Conservation (phyloP, 1,284 basidiomycete species). For the Sporisorium iseilematis-ciliati region DNA sequence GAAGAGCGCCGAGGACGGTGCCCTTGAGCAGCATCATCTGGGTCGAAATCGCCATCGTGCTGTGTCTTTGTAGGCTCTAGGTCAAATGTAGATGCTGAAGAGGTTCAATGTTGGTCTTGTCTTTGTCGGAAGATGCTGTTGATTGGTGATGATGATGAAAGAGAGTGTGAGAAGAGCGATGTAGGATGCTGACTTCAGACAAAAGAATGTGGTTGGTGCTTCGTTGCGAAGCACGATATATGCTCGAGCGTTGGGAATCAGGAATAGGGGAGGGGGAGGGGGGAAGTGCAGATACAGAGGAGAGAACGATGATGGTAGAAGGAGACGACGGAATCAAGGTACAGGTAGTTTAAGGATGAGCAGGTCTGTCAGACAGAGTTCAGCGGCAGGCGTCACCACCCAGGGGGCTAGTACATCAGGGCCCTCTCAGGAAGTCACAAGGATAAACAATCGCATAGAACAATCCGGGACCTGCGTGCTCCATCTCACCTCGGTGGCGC, state of each 20-base stretch:
- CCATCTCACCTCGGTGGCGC: too few species aligned
- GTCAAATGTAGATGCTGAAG: background rate
- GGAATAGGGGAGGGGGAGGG: background rate
- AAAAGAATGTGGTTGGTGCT: slow-evolving; percentile 5
- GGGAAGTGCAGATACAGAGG: background rate
- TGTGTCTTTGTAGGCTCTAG: background rate
- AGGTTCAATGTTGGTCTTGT: background rate
- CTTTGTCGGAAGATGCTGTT: background rate
- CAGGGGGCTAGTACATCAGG: too few species aligned
- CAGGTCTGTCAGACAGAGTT: background rate
- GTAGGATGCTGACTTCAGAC: background rate
- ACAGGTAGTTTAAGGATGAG: background rate
- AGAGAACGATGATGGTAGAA: background rate
- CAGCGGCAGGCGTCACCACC: too few species aligned
- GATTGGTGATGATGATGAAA: background rate
- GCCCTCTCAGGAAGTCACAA: too few species aligned
- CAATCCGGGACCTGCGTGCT: too few species aligned
- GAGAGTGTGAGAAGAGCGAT: background rate
- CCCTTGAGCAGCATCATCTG: slow-evolving; percentile 24
- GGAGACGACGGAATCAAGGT: background rate
- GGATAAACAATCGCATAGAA: too few species aligned
- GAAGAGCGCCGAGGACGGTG: slow-evolving; percentile 26
- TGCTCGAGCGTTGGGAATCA: background rate
- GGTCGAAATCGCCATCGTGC: slow-evolving; percentile 12
- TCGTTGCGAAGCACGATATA: background rate